These are phyloP conservation scores for Monilinia vaccinii-corymbosi DNA, from an alignment of 2,329 filamentous ascomycete genomes.

Conservation along the genomic window DNA sequence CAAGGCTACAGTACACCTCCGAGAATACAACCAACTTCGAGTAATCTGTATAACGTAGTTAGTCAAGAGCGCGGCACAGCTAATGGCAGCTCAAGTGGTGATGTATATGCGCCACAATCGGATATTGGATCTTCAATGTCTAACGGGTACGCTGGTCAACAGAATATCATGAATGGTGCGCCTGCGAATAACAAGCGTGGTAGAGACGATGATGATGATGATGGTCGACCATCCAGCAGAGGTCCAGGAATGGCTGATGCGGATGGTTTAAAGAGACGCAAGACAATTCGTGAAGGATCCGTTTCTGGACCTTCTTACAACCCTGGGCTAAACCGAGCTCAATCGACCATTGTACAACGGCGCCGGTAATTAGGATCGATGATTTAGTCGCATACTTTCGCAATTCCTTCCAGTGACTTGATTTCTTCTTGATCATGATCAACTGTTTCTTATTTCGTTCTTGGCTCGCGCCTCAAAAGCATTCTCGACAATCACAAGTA, in stretches of 20 bases:
- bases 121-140: constrained; percentile 48
- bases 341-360: constrained; percentile 36
- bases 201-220: constrained; percentile 38
- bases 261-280: constrained; percentile 66
- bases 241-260: constrained; percentile 40
- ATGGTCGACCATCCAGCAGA: constrained; percentile 50
- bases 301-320: constrained; percentile 45
- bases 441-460: constrained; percentile 14
- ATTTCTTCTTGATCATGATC: constrained; percentile 5
- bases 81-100: constrained; percentile 56
- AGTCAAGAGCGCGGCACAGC: constrained; percentile 63
- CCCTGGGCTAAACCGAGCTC: constrained; percentile 37
- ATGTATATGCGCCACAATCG: constrained; percentile 60
- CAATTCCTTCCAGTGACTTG: constrained; percentile 21
- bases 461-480: constrained; percentile 22
- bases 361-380: constrained; percentile 22
- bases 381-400: constrained; percentile 15
- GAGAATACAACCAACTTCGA: constrained; percentile 57
- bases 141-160: constrained; percentile 55
- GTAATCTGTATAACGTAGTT: constrained; percentile 83
- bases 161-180: constrained; percentile 57
- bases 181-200: constrained; percentile 34
- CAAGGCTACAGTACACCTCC: constrained; percentile 68
- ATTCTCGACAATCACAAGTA: constrained; percentile 24
- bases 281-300: constrained; percentile 58